Percentiles rank a stretch among this genome's conserved stretches.
phyloP scores from a whole-genome alignment of 805 yeast genomes.

The Pichia deserticola region DNA sequence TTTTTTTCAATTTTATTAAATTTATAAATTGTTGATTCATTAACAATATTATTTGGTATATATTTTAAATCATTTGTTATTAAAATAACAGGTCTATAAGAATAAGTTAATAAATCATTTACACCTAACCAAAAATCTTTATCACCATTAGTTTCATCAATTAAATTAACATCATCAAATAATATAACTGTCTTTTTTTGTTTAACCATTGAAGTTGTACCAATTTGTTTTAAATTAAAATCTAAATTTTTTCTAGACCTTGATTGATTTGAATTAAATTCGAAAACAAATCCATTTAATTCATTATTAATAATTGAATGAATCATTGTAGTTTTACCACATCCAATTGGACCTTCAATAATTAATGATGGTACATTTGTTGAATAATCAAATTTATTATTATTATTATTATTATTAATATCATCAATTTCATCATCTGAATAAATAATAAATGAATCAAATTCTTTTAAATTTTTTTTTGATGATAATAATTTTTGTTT shows the following conservation, averaged over 20 bases:
- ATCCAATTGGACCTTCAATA: constrained; percentile 62
- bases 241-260: constrained; percentile 67
- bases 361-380: constrained; percentile 55
- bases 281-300: constrained; percentile 67
- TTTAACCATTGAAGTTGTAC: constrained; percentile 78
- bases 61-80: constrained; percentile 22
- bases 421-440: constrained; percentile 25
- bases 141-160: constrained; percentile 62
- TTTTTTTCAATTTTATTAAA: constrained; percentile 10
- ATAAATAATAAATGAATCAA: constrained; percentile 35
- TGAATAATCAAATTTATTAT: not conserved
- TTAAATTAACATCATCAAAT: constrained; percentile 78
- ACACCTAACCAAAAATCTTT: constrained; percentile 74
- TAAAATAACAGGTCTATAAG: constrained; percentile 29
- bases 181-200: constrained; percentile 55
- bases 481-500: constrained; percentile 14
- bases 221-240: constrained; percentile 62
- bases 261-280: constrained; percentile 66
- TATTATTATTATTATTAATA: constrained; percentile 28
- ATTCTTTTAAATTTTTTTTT: constrained; percentile 14
- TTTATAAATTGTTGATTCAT: constrained; percentile 23
- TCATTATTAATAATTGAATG: constrained; percentile 55
- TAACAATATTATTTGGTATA: constrained; percentile 24
- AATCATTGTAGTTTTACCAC: constrained; percentile 72
- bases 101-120: constrained; percentile 43